Evolutionary conservation across 78 protist genomes (phyloP).

Genomic region (Parvularia atlantis): DNA sequence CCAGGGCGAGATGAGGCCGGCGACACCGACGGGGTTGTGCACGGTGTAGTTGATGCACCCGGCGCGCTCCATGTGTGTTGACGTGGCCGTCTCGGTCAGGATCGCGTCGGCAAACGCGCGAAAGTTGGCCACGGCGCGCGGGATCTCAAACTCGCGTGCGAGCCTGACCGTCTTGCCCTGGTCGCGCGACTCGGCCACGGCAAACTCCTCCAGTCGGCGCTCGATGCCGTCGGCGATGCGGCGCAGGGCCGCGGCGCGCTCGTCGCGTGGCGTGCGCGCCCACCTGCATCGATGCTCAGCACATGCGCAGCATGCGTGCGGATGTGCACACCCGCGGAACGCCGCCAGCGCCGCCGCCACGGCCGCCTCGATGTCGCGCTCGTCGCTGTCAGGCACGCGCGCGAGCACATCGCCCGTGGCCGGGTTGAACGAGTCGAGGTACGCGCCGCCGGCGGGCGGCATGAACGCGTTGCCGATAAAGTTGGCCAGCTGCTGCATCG

Average conservation of each 20-base stretch:
- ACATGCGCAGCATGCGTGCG: neutral
- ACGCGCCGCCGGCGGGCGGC: too few species aligned
- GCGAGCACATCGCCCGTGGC: neutral
- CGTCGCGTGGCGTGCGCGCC: constrained; percentile 22
- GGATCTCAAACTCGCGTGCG: constrained; percentile 60
- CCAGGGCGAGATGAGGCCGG: constrained; percentile 85
- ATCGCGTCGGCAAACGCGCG: constrained; percentile 63
- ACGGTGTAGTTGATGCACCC: constrained; percentile 46
- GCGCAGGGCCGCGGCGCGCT: constrained; percentile 32
- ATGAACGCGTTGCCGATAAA: too few species aligned
- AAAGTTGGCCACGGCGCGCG: constrained; percentile 40
- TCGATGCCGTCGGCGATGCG: constrained; percentile 59
- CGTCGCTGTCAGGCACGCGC: constrained; percentile 1
- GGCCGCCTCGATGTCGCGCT: constrained; percentile 63
- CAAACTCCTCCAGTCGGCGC: neutral
- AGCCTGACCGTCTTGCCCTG: constrained; percentile 33
- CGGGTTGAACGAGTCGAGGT: neutral
- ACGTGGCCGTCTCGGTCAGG: constrained; percentile 20
- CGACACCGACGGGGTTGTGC: constrained; percentile 68
- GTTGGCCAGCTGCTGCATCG: too few species aligned
- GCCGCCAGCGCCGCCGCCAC: constrained; percentile 65
- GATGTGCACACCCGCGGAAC: neutral
- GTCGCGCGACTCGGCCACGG: neutral
- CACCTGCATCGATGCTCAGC: constrained; percentile 40
- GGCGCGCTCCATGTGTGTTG: neutral